Conservation (phyloP, 176 grass and related monocot genomes). For the Neostapfia colusana region DNA sequence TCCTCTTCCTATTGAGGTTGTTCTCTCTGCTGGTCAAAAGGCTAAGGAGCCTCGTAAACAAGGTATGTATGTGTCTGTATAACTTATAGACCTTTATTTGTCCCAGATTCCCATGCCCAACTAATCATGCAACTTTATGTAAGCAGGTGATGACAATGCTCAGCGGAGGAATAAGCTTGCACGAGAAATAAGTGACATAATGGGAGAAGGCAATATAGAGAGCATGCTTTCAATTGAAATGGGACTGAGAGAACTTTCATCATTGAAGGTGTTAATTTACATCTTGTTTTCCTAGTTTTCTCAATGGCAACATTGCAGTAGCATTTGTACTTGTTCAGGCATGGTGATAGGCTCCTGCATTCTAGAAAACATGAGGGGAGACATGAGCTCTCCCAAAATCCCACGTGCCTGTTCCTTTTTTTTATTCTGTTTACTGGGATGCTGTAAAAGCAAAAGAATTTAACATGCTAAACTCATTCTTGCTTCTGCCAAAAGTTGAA, state of each 20-base stretch:
- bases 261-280: slow-evolving; percentile 71
- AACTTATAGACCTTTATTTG: slow-evolving; percentile 17
- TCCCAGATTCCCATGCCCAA: slow-evolving; percentile 30
- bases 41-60: slow-evolving; percentile 74
- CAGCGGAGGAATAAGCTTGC: slow-evolving; percentile 76
- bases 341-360: background rate
- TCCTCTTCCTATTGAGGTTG: slow-evolving; percentile 91
- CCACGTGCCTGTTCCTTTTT: background rate
- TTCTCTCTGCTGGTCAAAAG: slow-evolving; percentile 97
- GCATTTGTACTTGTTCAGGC: background rate
- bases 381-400: slow-evolving; percentile 11
- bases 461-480: slow-evolving; percentile 12
- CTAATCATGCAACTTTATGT: slow-evolving; percentile 35
- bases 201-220: slow-evolving; percentile 98
- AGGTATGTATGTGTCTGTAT: slow-evolving; percentile 46
- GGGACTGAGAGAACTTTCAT: slow-evolving; percentile 91
- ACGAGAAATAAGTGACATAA: slow-evolving; percentile 79
- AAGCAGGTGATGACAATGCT: slow-evolving; percentile 63
- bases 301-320: background rate
- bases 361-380: background rate
- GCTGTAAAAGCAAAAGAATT: background rate
- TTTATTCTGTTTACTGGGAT: background rate
- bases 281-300: slow-evolving; percentile 34
- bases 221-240: slow-evolving; percentile 99
- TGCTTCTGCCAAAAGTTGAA: slow-evolving; percentile 5